A percentile compares a stretch with the other conserved stretches of the same genome.
Evolutionary conservation across 1,284 basidiomycete species (phyloP).

Genomic region (Inonotus obliquus): DNA sequence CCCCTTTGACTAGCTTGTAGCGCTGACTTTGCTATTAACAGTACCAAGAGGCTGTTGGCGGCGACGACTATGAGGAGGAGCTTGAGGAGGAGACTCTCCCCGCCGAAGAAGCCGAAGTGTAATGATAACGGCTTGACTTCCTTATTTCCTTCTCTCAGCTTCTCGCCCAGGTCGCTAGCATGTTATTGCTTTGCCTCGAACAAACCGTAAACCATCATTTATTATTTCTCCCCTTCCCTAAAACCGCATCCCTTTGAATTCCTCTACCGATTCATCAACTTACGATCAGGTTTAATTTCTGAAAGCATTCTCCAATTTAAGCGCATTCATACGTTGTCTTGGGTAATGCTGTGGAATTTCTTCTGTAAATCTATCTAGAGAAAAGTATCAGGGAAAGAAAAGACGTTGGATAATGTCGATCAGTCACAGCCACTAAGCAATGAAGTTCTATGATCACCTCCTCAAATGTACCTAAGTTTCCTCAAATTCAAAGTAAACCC

Average conservation of each 20-base stretch:
- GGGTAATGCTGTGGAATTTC: conserved; percentile 1
- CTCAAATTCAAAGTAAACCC: too few relatives aligned
- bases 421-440: not conserved
- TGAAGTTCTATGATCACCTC: not conserved
- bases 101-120: not conserved
- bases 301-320: not conserved
- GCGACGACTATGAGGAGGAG: conserved; percentile 25
- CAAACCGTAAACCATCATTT: not conserved
- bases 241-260: not conserved
- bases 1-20: conserved; percentile 1
- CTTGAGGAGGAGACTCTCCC: conserved; percentile 17
- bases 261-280: not conserved
- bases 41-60: conserved; percentile 60
- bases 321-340: not conserved
- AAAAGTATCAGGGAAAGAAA: not conserved
- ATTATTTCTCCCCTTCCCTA: not conserved
- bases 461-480: not conserved
- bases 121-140: conserved; percentile 2
- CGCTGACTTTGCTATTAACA: conserved; percentile 25
- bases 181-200: not conserved
- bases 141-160: not conserved
- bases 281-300: not conserved
- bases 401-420: not conserved
- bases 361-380: not conserved
- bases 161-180: not conserved